Evolutionary conservation across 345 rosid species (phyloP).

Genomic region (Bruguiera gymnorhiza): DNA sequence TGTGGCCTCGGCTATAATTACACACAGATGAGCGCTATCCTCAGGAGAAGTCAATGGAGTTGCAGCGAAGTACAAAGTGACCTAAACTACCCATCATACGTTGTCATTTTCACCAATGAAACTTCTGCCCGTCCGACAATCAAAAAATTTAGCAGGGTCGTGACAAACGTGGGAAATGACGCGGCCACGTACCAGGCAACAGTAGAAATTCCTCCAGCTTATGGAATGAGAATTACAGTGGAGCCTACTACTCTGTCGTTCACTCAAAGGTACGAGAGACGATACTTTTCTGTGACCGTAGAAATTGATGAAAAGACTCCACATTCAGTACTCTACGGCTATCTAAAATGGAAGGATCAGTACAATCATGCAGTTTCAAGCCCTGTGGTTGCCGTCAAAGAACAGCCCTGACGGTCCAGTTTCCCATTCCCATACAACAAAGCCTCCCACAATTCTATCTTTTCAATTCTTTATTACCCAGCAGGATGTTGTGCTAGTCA

Average conservation of each 20-base stretch:
- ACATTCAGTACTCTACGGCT: conserved; percentile 21
- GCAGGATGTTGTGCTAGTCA: too few species aligned
- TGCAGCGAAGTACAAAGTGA: conserved; percentile 24
- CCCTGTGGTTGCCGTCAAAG: conserved; percentile 27
- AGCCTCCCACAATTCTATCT: too few species aligned
- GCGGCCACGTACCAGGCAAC: conserved; percentile 6
- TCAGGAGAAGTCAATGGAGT: conserved; percentile 31
- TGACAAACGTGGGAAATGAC: conserved; percentile 21
- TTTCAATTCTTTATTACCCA: too few species aligned
- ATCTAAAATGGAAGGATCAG: conserved; percentile 44
- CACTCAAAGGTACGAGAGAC: conserved; percentile 5
- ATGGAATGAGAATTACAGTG: conserved; percentile 11
- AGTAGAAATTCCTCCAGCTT: conserved; percentile 7
- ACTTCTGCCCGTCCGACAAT: neutral
- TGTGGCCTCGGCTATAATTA: conserved; percentile 33
- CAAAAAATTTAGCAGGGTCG: conserved; percentile 13
- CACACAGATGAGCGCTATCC: conserved; percentile 36
- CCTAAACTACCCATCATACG: conserved; percentile 39
- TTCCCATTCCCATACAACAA: neutral
- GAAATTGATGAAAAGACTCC: conserved; percentile 18
- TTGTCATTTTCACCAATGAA: neutral
- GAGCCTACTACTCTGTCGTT: conserved; percentile 7
- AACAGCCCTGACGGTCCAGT: conserved; percentile 11
- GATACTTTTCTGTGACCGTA: conserved; percentile 9
- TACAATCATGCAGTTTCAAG: conserved; percentile 34